Percentiles rank a stretch among this genome's conserved stretches.
Evolutionary conservation across 345 rosid genomes (phyloP).

Genomic region (Angophora floribunda): DNA sequence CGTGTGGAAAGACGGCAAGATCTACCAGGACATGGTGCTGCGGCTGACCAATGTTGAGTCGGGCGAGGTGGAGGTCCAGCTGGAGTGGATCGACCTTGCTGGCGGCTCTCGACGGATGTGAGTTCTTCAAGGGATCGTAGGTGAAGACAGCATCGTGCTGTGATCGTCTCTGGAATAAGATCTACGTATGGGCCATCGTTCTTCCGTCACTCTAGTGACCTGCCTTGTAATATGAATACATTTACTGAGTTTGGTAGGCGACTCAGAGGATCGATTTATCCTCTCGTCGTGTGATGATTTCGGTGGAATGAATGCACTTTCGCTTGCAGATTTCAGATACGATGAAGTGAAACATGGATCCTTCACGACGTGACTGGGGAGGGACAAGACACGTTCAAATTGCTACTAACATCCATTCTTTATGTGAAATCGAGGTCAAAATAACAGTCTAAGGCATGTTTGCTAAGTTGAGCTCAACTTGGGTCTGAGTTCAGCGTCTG

Average conservation of each 20-base stretch:
- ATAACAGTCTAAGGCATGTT: background rate
- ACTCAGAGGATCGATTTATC: background rate
- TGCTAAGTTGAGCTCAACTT: background rate
- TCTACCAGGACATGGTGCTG: slow-evolving; percentile 52
- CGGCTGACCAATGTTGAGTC: slow-evolving; percentile 43
- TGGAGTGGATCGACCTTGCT: slow-evolving; percentile 55
- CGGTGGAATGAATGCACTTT: background rate
- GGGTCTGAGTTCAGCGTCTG: background rate
- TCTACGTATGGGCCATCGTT: background rate
- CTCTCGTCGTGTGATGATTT: background rate
- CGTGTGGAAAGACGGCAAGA: slow-evolving; percentile 29
- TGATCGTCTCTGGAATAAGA: background rate
- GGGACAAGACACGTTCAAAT: background rate
- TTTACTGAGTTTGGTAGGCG: background rate
- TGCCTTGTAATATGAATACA: background rate
- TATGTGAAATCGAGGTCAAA: background rate
- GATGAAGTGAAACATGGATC: background rate
- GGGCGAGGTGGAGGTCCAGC: slow-evolving; percentile 56
- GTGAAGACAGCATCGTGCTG: background rate
- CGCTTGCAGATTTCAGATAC: background rate
- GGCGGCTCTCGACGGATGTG: background rate
- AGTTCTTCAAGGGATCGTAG: background rate
- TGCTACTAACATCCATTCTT: background rate
- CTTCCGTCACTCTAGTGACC: background rate
- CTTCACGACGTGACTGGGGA: background rate